Evolutionary conservation across 495 filamentous ascomycete species (phyloP), one percentile per base, ranked within the genome.

Genomic region (Tuber calosporum): DNA sequence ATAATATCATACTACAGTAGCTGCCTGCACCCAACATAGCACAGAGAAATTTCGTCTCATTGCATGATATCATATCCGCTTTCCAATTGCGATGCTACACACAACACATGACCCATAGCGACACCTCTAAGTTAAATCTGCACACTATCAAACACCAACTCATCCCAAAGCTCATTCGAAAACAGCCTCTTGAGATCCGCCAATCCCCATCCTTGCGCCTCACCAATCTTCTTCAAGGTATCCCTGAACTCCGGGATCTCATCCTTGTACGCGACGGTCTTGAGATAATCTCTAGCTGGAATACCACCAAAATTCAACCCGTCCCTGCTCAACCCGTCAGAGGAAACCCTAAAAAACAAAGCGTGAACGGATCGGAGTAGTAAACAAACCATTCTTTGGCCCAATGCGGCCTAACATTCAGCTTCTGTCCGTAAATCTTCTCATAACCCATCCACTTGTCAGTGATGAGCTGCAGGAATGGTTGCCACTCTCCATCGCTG

Each of bases 311-410:
- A 78, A 6, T 77, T 81, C 45, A 82, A 77, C 5, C 30, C 66
- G 66, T 82, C 79, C 76, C 75, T 81, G 19, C 75, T 22, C 72
- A 69, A 22, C 9, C 17, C 37, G 67, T 48, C 36, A 40, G n/a
- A 40, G 19, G 19, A 66, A 22, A 19, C 26, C 8, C 3, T 40
- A 62, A 34, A 58, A 58, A 26, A 38, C 39, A 7, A 37, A 38
- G 69, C n/a, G 20, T 34, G 13, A 69, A 38, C 5, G 26, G 26
- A 15, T 9, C 9, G n/a, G 38, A 48, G 41, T 58, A 40, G n/a
- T n/a, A n/a, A n/a, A 80, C 80, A 36, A 80, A 79, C 86, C 86
- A 87, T 77, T 88, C 85, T 77, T 88, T 88, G 0, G 86, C 86
- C 86, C 85, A 87, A 74, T 88, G 86, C 43, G 86, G 86, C 9